These are phyloP conservation scores for Acacia melanoxylon DNA, from an alignment of 306 rosid species.

Conservation along the genomic window DNA sequence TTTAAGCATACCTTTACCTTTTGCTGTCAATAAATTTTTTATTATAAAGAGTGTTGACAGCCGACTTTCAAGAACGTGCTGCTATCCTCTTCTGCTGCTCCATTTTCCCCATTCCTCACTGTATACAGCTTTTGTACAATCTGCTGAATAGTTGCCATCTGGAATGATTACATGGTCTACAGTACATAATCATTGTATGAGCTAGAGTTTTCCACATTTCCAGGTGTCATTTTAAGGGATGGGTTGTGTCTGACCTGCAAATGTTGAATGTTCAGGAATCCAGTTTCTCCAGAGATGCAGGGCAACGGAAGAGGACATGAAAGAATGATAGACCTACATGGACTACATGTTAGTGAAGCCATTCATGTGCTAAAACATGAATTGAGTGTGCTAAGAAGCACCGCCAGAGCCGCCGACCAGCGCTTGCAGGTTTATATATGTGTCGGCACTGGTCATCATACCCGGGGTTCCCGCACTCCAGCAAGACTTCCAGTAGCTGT, in stretches of 20 bases:
- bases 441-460: constrained; percentile 96
- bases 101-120: neutral
- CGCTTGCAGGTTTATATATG: constrained; percentile 82
- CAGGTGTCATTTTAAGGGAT: neutral
- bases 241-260: constrained; percentile 14
- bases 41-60: neutral
- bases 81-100: neutral
- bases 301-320: constrained; percentile 83
- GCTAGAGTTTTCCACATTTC: neutral
- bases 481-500: constrained; percentile 86
- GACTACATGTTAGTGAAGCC: constrained; percentile 88
- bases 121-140: neutral
- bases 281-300: constrained; percentile 65
- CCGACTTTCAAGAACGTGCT: neutral
- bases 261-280: constrained; percentile 62
- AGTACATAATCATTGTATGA: neutral
- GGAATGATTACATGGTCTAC: neutral
- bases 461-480: constrained; percentile 88
- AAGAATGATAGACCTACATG: constrained; percentile 93
- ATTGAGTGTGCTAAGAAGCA: constrained; percentile 69
- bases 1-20: neutral
- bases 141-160: neutral
- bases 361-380: constrained; percentile 84
- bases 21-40: neutral
- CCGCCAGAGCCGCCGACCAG: constrained; percentile 78